These are phyloP conservation scores for Malassezia yamatoensis DNA, from an alignment of 1,284 basidiomycete species.

Conservation along the genomic window DNA sequence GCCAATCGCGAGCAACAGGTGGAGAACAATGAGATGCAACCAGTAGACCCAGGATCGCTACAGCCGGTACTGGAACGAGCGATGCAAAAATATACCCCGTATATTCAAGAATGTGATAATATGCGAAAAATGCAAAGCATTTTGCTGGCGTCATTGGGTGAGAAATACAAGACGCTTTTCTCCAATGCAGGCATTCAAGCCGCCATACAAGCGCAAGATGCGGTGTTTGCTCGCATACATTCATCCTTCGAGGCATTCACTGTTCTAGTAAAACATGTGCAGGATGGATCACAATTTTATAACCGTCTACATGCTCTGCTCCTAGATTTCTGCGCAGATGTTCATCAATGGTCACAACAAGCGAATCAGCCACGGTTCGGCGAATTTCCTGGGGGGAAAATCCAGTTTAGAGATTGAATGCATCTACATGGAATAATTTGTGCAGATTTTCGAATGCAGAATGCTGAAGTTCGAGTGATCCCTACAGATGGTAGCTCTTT, in stretches of 20 bases:
- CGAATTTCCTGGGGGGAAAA: constrained; percentile 32
- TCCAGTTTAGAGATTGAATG: constrained; percentile 25
- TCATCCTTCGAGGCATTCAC: not conserved
- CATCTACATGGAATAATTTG: too few species aligned
- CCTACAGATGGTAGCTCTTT: too few species aligned
- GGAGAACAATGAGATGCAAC: not conserved
- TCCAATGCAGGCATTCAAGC: not conserved
- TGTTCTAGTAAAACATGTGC: not conserved
- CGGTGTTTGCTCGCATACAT: not conserved
- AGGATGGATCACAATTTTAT: constrained; percentile 7
- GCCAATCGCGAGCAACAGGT: constrained; percentile 7
- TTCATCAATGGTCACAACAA: not conserved
- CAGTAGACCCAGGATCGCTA: constrained; percentile 8
- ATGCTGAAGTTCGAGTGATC: too few species aligned
- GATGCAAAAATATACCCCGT: constrained; percentile 5
- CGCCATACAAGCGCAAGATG: constrained; percentile 5
- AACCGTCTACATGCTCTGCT: not conserved
- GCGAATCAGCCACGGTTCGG: constrained; percentile 11
- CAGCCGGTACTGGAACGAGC: constrained; percentile 8
- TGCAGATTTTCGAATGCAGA: too few species aligned
- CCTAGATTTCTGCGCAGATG: not conserved
- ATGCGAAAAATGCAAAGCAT: not conserved
- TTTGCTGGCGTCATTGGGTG: not conserved
- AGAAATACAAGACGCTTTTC: not conserved
- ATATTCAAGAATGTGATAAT: not conserved